These are phyloP conservation scores for Tritrichomonas foetus DNA, from an alignment of 208 protist genomes.

Conservation along the genomic window DNA sequence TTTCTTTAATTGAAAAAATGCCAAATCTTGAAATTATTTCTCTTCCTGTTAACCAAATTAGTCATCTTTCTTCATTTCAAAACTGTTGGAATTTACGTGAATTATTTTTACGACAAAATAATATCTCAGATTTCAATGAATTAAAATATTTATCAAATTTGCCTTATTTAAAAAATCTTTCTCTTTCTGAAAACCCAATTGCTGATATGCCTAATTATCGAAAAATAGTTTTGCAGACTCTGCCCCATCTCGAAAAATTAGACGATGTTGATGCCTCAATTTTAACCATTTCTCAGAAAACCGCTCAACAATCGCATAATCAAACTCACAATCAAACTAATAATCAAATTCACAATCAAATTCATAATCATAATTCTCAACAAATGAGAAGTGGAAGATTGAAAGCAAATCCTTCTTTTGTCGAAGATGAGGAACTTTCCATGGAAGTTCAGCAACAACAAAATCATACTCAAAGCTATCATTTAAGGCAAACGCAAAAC, in stretches of 20 bases:
- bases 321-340: too few species aligned
- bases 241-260: not conserved
- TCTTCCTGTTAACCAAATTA: not conserved
- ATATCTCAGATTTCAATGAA: not conserved
- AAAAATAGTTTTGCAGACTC: not conserved
- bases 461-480: too few species aligned
- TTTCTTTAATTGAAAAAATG: not conserved
- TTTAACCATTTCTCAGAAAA: too few species aligned
- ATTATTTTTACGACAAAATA: not conserved
- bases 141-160: not conserved
- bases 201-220: not conserved
- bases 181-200: conserved; percentile 24
- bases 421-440: too few species aligned
- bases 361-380: too few species aligned
- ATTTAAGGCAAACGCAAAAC: too few species aligned
- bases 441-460: too few species aligned
- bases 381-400: too few species aligned
- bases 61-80: not conserved
- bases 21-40: not conserved
- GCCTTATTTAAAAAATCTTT: not conserved
- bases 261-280: not conserved
- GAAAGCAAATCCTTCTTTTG: too few species aligned
- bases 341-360: too few species aligned
- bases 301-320: too few species aligned
- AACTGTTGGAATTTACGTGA: not conserved